A percentile compares a stretch with the other conserved stretches of the same genome.
These are phyloP conservation scores for Malbranchea zuffiana DNA, from an alignment of 2,329 filamentous ascomycete species.

Conservation along the genomic window DNA sequence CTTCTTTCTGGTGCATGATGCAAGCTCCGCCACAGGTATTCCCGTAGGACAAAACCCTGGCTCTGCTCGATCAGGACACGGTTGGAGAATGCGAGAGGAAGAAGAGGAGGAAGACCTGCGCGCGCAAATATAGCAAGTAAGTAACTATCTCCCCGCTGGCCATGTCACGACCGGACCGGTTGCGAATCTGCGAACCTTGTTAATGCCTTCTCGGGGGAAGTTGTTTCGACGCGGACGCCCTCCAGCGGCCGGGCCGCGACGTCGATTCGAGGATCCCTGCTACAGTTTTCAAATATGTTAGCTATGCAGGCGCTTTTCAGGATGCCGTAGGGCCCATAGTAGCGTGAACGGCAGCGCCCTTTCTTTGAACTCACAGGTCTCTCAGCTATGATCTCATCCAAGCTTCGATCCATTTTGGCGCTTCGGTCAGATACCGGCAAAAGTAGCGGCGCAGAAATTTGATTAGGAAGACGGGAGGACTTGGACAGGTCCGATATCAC, in stretches of 20 bases:
- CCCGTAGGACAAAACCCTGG: background rate
- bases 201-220: constrained; percentile 71
- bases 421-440: no score
- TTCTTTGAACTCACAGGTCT: constrained; percentile 40
- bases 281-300: background rate
- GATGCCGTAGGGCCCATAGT: background rate
- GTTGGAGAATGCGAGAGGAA: constrained; percentile 28
- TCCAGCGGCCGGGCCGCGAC: constrained; percentile 25
- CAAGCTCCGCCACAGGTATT: no score
- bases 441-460: no score
- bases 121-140: constrained; percentile 11
- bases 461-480: no score
- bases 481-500: no score
- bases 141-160: constrained; percentile 13
- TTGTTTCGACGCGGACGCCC: constrained; percentile 35
- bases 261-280: constrained; percentile 21
- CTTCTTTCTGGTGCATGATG: no score
- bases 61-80: constrained; percentile 21
- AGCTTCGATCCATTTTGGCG: constrained; percentile 49
- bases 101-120: constrained; percentile 37
- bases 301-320: background rate
- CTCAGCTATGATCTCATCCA: constrained; percentile 54
- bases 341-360: background rate
- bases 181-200: constrained; percentile 55
- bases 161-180: background rate